Percentiles rank a stretch among this genome's conserved stretches.
These are phyloP conservation scores for Elsinoe fawcettii DNA, from an alignment of 2,329 filamentous ascomycete species.

Conservation along the genomic window DNA sequence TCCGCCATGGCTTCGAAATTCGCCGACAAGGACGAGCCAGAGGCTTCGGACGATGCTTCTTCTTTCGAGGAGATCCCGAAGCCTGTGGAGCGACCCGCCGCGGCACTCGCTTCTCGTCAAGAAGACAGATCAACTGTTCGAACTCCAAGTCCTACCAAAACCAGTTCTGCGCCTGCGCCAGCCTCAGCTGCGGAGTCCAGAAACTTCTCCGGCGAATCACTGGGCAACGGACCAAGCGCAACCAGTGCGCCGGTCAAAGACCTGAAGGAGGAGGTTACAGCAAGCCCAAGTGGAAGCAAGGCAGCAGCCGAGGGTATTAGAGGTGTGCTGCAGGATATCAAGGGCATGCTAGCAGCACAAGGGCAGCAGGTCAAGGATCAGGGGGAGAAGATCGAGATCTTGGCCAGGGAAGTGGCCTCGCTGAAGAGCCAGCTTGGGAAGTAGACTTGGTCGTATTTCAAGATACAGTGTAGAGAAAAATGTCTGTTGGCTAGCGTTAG, in stretches of 20 bases:
- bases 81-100: conserved; percentile 55
- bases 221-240: conserved; percentile 16
- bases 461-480: not conserved
- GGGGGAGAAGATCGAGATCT: conserved; percentile 50
- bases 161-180: conserved; percentile 24
- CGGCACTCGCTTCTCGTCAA: conserved; percentile 28
- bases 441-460: not conserved
- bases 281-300: conserved; percentile 27
- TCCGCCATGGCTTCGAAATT: conserved; percentile 78
- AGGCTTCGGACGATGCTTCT: conserved; percentile 57
- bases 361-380: conserved; percentile 47
- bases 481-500: not conserved
- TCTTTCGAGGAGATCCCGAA: conserved; percentile 83
- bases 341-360: conserved; percentile 66
- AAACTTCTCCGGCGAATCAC: conserved; percentile 16
- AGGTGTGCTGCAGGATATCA: conserved; percentile 66
- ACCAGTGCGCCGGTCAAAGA: conserved; percentile 16
- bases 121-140: conserved; percentile 35
- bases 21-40: conserved; percentile 60
- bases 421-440: conserved; percentile 66
- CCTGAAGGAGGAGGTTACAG: conserved; percentile 21
- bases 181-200: conserved; percentile 18
- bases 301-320: conserved; percentile 49
- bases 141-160: conserved; percentile 20
- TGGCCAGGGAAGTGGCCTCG: conserved; percentile 71